phyloP scores from a whole-genome alignment of 495 filamentous ascomycete species.

The Geoglossum glabrum region DNA sequence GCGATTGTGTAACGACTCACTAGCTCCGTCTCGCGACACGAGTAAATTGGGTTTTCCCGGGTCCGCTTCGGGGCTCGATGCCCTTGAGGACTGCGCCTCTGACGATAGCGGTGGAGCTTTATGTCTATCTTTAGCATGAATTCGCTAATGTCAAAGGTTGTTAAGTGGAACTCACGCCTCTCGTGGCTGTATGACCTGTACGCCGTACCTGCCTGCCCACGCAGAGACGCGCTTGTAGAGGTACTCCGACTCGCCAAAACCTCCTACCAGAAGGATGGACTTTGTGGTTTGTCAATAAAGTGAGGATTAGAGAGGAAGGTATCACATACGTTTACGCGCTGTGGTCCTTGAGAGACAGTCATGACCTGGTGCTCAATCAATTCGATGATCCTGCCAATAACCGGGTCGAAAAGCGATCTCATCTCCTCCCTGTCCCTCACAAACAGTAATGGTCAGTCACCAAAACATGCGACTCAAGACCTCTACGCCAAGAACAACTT shows the following conservation, averaged over 20 bases:
- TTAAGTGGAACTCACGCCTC: conserved; percentile 29
- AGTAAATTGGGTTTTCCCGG: not conserved
- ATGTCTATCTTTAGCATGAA: conserved; percentile 15
- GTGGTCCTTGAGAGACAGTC: not conserved
- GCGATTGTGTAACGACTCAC: not conserved
- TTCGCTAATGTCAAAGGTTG: not conserved
- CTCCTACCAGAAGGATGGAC: conserved; percentile 50
- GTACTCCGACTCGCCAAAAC: conserved; percentile 49
- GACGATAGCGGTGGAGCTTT: conserved; percentile 23
- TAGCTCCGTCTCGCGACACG: not conserved
- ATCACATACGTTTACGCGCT: not conserved
- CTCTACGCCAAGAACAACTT: not conserved
- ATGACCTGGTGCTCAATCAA: conserved; percentile 38
- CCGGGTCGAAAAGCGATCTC: conserved; percentile 33
- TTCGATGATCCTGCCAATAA: conserved; percentile 34
- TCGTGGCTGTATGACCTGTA: conserved; percentile 38
- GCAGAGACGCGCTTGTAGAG: conserved; percentile 30
- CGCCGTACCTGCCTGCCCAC: conserved; percentile 4
- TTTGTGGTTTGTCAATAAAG: conserved; percentile 5
- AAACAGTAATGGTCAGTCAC: not conserved
- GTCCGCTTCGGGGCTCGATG: conserved; percentile 10
- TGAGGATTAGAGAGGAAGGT: conserved; percentile 9
- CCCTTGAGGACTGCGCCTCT: conserved; percentile 25
- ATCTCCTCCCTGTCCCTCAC: conserved; percentile 19
- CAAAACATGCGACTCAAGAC: too few relatives aligned